These are phyloP conservation scores for Cubamyces lactineus DNA, from an alignment of 768 basidiomycete genomes.

Conservation along the genomic window DNA sequence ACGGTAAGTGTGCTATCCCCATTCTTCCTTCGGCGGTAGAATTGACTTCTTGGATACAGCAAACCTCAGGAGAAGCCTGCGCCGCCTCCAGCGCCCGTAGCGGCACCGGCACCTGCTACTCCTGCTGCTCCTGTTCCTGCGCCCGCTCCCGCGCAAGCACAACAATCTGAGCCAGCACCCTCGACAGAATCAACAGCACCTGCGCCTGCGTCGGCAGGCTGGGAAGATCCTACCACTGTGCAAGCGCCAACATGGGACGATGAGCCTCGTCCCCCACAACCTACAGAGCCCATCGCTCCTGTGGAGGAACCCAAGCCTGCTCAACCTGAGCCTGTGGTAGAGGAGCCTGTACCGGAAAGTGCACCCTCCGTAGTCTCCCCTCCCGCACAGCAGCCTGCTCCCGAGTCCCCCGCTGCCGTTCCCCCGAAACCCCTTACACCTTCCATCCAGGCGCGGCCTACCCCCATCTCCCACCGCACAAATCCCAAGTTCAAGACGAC, in stretches of 20 bases:
- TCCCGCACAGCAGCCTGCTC: conserved; percentile 7
- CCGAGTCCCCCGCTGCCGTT: conserved; percentile 35
- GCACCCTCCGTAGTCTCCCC: conserved; percentile 11
- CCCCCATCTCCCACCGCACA: conserved; percentile 54
- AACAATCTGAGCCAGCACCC: conserved; percentile 30
- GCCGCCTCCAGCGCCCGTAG: conserved; percentile 41
- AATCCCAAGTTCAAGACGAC: conserved; percentile 70
- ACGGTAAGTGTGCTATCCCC: conserved; percentile 48
- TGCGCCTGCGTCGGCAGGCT: conserved; percentile 26
- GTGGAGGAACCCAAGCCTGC: conserved; percentile 19
- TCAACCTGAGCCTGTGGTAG: conserved; percentile 33
- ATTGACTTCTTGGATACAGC: conserved; percentile 39
- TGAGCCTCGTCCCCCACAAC: conserved; percentile 33
- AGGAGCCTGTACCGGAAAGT: conserved; percentile 58
- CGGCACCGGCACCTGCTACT: conserved; percentile 27
- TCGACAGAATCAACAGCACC: conserved; percentile 26
- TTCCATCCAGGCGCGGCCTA: conserved; percentile 57
- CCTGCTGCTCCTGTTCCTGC: conserved; percentile 34
- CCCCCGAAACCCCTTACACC: conserved; percentile 41
- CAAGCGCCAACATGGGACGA: conserved; percentile 43
- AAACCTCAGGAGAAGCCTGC: conserved; percentile 64
- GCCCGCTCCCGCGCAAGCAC: conserved; percentile 36
- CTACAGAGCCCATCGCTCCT: conserved; percentile 29
- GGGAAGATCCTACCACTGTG: conserved; percentile 44
- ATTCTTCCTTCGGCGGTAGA: neutral